Conservation (phyloP, 192 early-diverging fungal species). For the Ambispora gerdemannii region DNA sequence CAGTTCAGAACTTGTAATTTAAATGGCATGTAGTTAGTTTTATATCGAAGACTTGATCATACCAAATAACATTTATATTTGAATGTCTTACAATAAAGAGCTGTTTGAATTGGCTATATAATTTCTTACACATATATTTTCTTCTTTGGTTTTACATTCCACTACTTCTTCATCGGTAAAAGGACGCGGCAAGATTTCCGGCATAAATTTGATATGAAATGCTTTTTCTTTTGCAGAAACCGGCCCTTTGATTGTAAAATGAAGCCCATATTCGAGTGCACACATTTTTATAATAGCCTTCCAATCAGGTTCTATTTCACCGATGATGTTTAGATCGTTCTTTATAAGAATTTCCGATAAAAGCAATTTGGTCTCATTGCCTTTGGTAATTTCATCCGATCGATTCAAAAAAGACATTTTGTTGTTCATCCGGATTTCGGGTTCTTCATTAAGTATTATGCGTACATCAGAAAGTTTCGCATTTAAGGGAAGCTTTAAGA, state of each 20-base stretch:
- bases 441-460: no score
- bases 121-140: neutral
- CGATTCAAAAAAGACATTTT: no score
- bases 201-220: neutral
- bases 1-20: neutral
- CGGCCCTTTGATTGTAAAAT: neutral
- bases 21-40: neutral
- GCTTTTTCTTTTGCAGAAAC: neutral
- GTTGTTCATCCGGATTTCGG: no score
- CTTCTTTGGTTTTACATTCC: neutral
- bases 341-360: neutral
- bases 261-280: neutral
- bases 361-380: no score
- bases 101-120: neutral
- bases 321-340: neutral
- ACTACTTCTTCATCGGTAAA: neutral
- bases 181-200: neutral
- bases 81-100: neutral
- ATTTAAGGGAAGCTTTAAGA: no score
- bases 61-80: neutral
- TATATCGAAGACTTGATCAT: neutral
- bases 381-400: no score
- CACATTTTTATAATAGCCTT: neutral
- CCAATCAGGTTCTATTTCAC: neutral
- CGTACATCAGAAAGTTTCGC: no score